A percentile compares a stretch with the other conserved stretches of the same genome.
Conservation (phyloP, 768 basidiomycete species). For the Xerocomellus chrysenteron region DNA sequence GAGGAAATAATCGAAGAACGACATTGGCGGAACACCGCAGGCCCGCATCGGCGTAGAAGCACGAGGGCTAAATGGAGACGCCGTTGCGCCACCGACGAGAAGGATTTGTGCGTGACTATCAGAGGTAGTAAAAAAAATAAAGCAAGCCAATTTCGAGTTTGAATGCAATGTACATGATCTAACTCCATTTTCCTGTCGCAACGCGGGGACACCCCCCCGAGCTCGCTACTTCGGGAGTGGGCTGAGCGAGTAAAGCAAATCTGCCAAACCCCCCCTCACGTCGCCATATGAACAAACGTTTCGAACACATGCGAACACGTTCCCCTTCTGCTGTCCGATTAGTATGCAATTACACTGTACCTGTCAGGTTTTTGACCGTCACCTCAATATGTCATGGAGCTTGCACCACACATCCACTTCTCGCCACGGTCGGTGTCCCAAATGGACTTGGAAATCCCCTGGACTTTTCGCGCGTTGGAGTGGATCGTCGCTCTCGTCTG, state of each 20-base stretch:
- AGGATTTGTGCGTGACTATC: not conserved
- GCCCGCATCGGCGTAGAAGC: too few species aligned
- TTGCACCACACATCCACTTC: not conserved
- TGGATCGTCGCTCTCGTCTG: not conserved
- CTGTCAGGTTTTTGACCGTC: constrained; percentile 19
- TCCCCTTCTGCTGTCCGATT: not conserved
- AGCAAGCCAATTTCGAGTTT: not conserved
- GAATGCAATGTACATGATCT: not conserved
- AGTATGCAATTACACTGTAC: constrained; percentile 1
- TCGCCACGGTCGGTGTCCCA: not conserved
- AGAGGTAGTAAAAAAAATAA: not conserved
- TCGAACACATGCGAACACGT: constrained; percentile 7
- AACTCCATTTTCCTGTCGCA: not conserved
- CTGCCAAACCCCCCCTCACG: not conserved
- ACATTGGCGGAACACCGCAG: not conserved
- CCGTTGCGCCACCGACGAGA: not conserved
- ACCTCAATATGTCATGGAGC: constrained; percentile 11
- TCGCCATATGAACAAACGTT: constrained; percentile 5
- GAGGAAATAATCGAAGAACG: constrained; percentile 7
- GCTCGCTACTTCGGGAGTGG: not conserved
- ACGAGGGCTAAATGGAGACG: not conserved
- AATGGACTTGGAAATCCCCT: not conserved
- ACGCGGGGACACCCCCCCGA: not conserved
- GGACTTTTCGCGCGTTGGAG: not conserved
- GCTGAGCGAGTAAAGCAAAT: not conserved